Evolutionary conservation across 2,329 filamentous ascomycete genomes (phyloP).

Genomic region (Aureobasidium sp.): DNA sequence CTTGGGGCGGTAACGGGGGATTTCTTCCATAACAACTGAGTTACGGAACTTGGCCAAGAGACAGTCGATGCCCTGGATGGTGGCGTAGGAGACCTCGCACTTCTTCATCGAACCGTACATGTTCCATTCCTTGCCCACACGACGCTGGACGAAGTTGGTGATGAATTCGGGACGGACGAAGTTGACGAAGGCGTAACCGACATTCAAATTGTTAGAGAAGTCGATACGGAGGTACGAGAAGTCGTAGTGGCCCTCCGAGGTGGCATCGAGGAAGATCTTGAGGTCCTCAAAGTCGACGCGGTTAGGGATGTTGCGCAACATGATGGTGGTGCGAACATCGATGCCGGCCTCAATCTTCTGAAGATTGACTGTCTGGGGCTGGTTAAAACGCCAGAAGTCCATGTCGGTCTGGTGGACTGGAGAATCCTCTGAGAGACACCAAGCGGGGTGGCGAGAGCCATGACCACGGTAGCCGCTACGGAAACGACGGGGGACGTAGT

Average conservation of each 20-base stretch:
- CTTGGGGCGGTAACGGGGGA: constrained; percentile 73
- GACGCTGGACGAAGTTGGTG: constrained; percentile 38
- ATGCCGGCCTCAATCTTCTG: constrained; percentile 33
- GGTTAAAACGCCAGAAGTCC: constrained; percentile 16
- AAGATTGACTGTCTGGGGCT: constrained; percentile 32
- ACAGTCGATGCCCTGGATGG: constrained; percentile 86
- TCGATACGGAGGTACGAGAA: constrained; percentile 91
- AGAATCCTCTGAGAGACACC: not conserved
- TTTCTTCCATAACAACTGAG: constrained; percentile 89
- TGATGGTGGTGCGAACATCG: constrained; percentile 53
- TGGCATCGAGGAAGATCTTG: constrained; percentile 70
- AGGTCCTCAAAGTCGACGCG: constrained; percentile 61
- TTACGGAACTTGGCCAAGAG: constrained; percentile 94
- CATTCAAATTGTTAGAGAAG: constrained; percentile 48
- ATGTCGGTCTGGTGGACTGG: not conserved
- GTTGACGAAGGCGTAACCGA: constrained; percentile 97
- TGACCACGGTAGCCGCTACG: not conserved
- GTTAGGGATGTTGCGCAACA: constrained; percentile 93
- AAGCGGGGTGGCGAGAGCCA: not conserved
- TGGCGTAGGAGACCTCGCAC: constrained; percentile 91
- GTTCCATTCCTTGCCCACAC: constrained; percentile 47
- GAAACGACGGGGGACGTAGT: not conserved
- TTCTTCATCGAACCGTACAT: constrained; percentile 77
- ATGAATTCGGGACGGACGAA: constrained; percentile 74
- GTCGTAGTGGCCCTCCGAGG: constrained; percentile 75